These are phyloP conservation scores for Populus alba DNA, from an alignment of 345 rosid species.

Conservation along the genomic window DNA sequence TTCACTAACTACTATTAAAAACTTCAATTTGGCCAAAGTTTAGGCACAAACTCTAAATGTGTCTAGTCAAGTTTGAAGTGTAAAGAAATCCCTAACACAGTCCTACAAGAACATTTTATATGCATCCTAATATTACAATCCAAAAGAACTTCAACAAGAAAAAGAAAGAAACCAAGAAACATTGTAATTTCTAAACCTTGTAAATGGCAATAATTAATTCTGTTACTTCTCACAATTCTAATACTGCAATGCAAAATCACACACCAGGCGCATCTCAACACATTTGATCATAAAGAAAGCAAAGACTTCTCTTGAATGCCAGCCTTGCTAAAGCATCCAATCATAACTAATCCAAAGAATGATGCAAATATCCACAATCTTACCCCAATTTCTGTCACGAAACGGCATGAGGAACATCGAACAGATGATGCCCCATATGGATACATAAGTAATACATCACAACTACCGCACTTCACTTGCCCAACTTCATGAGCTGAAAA, in stretches of 20 bases:
- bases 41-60: not conserved
- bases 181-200: not conserved
- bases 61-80: not conserved
- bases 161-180: not conserved
- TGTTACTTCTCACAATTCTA: not conserved
- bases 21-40: not conserved
- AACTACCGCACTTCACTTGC: slow-evolving; percentile 58
- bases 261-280: not conserved
- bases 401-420: slow-evolving; percentile 71
- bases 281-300: not conserved
- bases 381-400: slow-evolving; percentile 73
- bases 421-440: slow-evolving; percentile 81
- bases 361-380: slow-evolving; percentile 18
- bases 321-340: not conserved
- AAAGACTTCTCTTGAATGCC: not conserved
- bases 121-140: not conserved
- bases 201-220: not conserved
- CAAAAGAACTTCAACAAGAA: not conserved
- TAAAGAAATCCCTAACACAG: not conserved
- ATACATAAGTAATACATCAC: slow-evolving; percentile 69
- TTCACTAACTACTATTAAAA: not conserved
- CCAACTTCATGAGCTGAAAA: slow-evolving; percentile 76
- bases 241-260: not conserved
- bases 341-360: not conserved
- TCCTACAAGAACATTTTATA: not conserved